A percentile compares a stretch with the other conserved stretches of the same genome.
These are phyloP conservation scores for Porphyrellus cyaneotinctus DNA, from an alignment of 768 basidiomycete genomes.

Conservation along the genomic window DNA sequence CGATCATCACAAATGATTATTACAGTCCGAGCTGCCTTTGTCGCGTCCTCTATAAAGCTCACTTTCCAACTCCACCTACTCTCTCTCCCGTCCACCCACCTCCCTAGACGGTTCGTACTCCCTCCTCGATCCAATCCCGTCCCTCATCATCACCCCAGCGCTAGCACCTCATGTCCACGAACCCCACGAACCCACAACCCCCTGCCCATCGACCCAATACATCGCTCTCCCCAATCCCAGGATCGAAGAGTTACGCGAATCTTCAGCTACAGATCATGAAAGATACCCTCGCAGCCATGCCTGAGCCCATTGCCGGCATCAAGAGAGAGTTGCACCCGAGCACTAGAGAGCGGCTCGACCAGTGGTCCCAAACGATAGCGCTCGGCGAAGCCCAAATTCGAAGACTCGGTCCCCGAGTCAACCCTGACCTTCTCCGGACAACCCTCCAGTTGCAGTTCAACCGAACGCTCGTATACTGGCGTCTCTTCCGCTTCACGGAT, in stretches of 20 bases:
- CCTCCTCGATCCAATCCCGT: not conserved
- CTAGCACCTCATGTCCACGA: conserved; percentile 14
- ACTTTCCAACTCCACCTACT: not conserved
- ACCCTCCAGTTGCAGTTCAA: conserved; percentile 21
- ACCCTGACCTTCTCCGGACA: conserved; percentile 4
- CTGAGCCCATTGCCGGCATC: conserved; percentile 16
- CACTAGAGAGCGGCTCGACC: conserved; percentile 1
- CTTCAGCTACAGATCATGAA: conserved; percentile 20
- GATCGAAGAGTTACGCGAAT: conserved; percentile 15
- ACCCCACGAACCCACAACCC: conserved; percentile 7
- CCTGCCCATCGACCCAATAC: conserved; percentile 1
- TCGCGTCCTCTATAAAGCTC: conserved; percentile 28
- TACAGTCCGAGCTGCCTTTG: conserved; percentile 25
- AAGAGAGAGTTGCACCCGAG: not conserved
- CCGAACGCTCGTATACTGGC: conserved; percentile 31
- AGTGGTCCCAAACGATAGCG: conserved; percentile 17
- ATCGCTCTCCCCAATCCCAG: conserved; percentile 15
- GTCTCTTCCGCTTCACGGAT: conserved; percentile 53
- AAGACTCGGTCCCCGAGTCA: conserved; percentile 18
- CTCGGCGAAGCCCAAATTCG: conserved; percentile 21
- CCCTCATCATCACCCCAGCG: conserved; percentile 3
- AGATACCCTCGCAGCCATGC: conserved; percentile 13
- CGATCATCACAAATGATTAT: conserved; percentile 33
- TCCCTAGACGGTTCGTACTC: conserved; percentile 3
- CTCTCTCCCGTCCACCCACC: not conserved